These are phyloP conservation scores for Alliaria petiolata DNA, from an alignment of 345 rosid species.

Conservation along the genomic window DNA sequence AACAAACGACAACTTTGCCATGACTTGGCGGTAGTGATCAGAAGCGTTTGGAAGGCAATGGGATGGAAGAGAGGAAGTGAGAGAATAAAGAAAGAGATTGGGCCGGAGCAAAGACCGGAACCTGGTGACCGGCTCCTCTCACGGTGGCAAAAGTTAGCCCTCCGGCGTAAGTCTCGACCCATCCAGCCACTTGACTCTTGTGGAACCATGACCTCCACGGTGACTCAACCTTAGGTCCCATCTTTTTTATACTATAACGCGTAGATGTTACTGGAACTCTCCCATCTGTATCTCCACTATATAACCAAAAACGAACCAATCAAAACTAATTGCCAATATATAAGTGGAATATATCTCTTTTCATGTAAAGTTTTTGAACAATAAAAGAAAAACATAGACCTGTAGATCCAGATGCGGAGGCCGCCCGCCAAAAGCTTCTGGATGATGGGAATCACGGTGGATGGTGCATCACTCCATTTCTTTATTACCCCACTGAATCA, in stretches of 20 bases:
- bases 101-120: slow-evolving; percentile 49
- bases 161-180: slow-evolving; percentile 60
- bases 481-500: slow-evolving; percentile 33
- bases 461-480: slow-evolving; percentile 52
- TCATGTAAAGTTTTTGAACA: background rate
- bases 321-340: background rate
- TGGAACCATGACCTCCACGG: slow-evolving; percentile 84
- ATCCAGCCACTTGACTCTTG: slow-evolving; percentile 62
- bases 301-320: background rate
- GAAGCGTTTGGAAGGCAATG: slow-evolving; percentile 40
- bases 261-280: slow-evolving; percentile 82
- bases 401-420: slow-evolving; percentile 72
- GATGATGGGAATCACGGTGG: slow-evolving; percentile 49
- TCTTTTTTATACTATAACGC: slow-evolving; percentile 57
- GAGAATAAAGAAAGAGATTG: slow-evolving; percentile 59
- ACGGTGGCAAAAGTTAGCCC: slow-evolving; percentile 60
- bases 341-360: too few species aligned
- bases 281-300: slow-evolving; percentile 84
- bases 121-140: slow-evolving; percentile 75
- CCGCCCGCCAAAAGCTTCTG: slow-evolving; percentile 53
- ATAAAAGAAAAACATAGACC: slow-evolving; percentile 32
- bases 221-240: slow-evolving; percentile 38
- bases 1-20: slow-evolving; percentile 1
- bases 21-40: slow-evolving; percentile 13
- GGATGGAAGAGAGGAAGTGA: slow-evolving; percentile 42